Conservation (phyloP, 495 filamentous ascomycete genomes). For the Aspergillus ostianus region DNA sequence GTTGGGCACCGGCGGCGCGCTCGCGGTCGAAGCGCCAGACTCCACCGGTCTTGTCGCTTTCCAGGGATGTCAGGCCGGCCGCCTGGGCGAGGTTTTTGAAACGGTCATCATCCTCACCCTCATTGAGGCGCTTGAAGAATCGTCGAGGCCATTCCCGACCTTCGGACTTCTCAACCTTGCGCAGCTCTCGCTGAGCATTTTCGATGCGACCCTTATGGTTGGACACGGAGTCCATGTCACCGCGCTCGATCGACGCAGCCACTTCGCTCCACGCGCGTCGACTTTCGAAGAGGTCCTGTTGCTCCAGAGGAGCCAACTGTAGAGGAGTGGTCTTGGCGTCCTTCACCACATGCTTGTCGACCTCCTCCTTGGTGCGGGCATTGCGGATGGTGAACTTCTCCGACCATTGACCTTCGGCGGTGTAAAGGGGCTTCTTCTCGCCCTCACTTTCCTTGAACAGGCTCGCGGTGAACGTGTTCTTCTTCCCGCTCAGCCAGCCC, state of each 20-base stretch:
- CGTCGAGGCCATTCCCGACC: slow-evolving; percentile 78
- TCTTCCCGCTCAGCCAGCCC: slow-evolving; percentile 93
- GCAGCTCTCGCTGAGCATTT: slow-evolving; percentile 80
- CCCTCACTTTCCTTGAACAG: slow-evolving; percentile 69
- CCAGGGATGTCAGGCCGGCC: slow-evolving; percentile 55
- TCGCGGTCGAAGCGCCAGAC: slow-evolving; percentile 79
- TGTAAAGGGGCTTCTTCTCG: slow-evolving; percentile 83
- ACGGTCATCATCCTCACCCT: slow-evolving; percentile 54
- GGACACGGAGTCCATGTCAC: slow-evolving; percentile 80
- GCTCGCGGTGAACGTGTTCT: slow-evolving; percentile 82
- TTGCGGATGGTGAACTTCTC: slow-evolving; percentile 77
- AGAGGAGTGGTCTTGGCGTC: slow-evolving; percentile 63
- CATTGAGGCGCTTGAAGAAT: slow-evolving; percentile 66
- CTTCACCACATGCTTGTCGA: slow-evolving; percentile 70
- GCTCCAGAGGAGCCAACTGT: slow-evolving; percentile 66
- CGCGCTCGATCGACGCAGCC: slow-evolving; percentile 69
- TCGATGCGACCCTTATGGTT: slow-evolving; percentile 86
- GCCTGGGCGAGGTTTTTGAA: slow-evolving; percentile 58
- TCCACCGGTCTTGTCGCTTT: slow-evolving; percentile 80
- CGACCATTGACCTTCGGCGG: slow-evolving; percentile 88
- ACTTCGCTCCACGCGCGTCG: slow-evolving; percentile 88
- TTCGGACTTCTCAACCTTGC: slow-evolving; percentile 75
- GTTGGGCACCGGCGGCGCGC: slow-evolving; percentile 54
- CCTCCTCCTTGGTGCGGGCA: slow-evolving; percentile 62
- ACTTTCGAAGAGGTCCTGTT: slow-evolving; percentile 85